A percentile compares a stretch with the other conserved stretches of the same genome.
Conservation (phyloP, 306 rosid species). For the Prosopis cineraria region DNA sequence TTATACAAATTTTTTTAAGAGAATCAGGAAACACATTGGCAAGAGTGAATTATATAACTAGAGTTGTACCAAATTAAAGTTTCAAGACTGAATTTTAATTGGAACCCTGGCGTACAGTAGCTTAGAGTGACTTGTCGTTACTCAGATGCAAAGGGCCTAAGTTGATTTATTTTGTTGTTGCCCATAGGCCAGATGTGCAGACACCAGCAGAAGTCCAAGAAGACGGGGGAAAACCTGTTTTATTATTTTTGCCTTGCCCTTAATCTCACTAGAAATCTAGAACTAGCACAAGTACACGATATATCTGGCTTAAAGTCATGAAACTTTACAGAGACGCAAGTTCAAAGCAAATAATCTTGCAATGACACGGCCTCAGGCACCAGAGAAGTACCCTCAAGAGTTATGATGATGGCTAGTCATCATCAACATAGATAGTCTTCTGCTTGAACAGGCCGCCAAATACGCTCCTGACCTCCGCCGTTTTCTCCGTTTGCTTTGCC, state of each 20-base stretch:
- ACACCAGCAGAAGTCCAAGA: neutral
- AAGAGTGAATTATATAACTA: no score
- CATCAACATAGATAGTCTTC: slow-evolving; percentile 91
- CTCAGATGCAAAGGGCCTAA: no score
- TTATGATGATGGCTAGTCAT: slow-evolving; percentile 55
- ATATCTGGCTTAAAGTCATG: slow-evolving; percentile 28
- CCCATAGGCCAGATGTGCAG: neutral
- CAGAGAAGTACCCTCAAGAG: slow-evolving; percentile 26
- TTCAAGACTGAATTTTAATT: no score
- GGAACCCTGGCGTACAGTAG: no score
- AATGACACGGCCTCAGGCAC: slow-evolving; percentile 26
- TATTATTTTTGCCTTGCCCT: neutral
- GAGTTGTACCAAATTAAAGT: no score
- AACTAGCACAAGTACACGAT: slow-evolving; percentile 37
- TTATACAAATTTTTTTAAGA: no score
- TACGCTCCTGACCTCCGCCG: slow-evolving; percentile 69
- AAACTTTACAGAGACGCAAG: slow-evolving; percentile 33
- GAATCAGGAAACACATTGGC: no score
- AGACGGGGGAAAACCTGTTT: neutral
- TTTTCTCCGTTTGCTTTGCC: slow-evolving; percentile 44
- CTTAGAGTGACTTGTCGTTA: no score
- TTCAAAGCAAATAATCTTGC: neutral
- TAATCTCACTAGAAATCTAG: slow-evolving; percentile 4
- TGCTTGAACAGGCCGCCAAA: slow-evolving; percentile 92
- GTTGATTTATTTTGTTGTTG: neutral